Conservation (phyloP, 2,329 filamentous ascomycete species). For the Hymenoscyphus fraxineus region DNA sequence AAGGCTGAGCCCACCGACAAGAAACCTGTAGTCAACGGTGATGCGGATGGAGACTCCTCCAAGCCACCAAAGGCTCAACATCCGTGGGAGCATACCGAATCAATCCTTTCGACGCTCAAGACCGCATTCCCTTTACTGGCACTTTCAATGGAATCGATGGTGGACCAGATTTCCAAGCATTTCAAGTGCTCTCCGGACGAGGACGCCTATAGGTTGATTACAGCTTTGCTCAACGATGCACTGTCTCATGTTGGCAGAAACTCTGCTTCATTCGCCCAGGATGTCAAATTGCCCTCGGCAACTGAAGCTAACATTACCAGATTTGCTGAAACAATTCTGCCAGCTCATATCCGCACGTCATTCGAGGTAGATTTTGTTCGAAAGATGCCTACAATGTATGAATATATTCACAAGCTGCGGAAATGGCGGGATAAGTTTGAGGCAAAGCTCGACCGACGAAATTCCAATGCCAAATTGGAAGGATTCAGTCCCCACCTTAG, state of each 20-base stretch:
- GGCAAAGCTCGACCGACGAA: constrained; percentile 86
- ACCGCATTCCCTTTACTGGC: constrained; percentile 95
- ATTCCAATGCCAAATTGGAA: constrained; percentile 54
- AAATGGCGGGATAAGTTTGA: constrained; percentile 98
- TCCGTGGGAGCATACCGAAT: constrained; percentile 94
- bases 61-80: constrained; percentile 68
- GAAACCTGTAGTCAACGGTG: constrained; percentile 21
- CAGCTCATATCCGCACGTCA: constrained; percentile 88
- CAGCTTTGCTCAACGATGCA: constrained; percentile 94
- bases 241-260: constrained; percentile 87
- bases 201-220: constrained; percentile 93
- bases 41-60: constrained; percentile 19
- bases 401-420: constrained; percentile 96
- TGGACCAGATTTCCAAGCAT: constrained; percentile 97
- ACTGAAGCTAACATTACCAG: constrained; percentile 96
- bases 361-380: constrained; percentile 97
- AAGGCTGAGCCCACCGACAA: constrained; percentile 32
- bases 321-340: constrained; percentile 94
- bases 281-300: constrained; percentile 81
- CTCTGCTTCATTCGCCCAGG: constrained; percentile 80
- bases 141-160: constrained; percentile 98
- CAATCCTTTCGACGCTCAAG: constrained; percentile 92
- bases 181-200: constrained; percentile 99
- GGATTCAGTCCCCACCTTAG: constrained; percentile 85
- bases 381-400: constrained; percentile 94